A percentile compares a stretch with the other conserved stretches of the same genome.
Conservation (phyloP, 805 yeast species). For the Cyberlindnera saturnus region DNA sequence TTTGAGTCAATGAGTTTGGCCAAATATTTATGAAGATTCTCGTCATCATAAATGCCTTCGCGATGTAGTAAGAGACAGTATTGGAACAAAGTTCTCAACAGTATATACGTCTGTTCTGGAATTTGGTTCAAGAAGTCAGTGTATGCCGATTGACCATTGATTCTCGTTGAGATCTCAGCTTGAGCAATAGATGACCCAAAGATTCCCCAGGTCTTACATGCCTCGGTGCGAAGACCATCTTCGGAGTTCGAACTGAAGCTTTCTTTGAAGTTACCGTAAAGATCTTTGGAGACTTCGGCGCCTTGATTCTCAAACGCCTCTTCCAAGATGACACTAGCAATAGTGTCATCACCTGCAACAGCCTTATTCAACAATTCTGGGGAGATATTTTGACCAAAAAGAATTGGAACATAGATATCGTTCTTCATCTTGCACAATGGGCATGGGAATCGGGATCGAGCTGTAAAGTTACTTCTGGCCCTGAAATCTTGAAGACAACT, state of each 20-base stretch:
- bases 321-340: neutral
- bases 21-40: neutral
- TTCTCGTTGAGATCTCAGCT: conserved; percentile 53
- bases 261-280: neutral
- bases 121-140: conserved; percentile 26
- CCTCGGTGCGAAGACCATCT: conserved; percentile 28
- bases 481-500: conserved; percentile 65
- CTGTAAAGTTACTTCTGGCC: conserved; percentile 46
- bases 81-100: conserved; percentile 27
- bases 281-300: neutral
- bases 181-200: conserved; percentile 34
- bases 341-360: neutral
- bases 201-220: conserved; percentile 13
- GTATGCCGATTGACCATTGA: conserved; percentile 31
- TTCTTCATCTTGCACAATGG: conserved; percentile 88
- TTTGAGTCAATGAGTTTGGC: neutral
- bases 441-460: conserved; percentile 70
- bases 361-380: neutral
- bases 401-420: conserved; percentile 66
- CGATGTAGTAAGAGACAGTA: conserved; percentile 5
- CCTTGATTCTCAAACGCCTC: neutral
- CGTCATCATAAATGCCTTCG: neutral
- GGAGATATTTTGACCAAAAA: conserved; percentile 13
- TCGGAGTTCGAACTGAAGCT: neutral
- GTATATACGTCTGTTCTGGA: conserved; percentile 33